Evolutionary conservation across 1,139 yeast genomes (phyloP), one percentile per base, ranked within the genome.

Genomic region (Blastobotrys persicus): DNA sequence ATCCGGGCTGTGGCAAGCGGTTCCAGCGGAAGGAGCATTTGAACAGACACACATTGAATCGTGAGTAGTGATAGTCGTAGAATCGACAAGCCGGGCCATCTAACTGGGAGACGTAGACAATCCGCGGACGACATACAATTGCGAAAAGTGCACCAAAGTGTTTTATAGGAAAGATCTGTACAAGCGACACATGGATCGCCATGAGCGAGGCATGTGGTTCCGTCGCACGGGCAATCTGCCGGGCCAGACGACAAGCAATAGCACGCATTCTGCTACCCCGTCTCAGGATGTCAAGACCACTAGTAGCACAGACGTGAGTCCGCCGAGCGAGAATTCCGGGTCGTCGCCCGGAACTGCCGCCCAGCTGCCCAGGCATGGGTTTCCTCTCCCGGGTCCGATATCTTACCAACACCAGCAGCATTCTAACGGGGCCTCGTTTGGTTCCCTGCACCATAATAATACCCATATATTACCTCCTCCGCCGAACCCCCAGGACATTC

Each of bases 21-120:
- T 60, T 57, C 39, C 51, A 48, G 16, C 32, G 64, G 20, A 54
- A 58, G 18, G 64, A 60, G 37, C 62, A 60, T 41, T 44, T 60
- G 40, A 53, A 48, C 28, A 45, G 60, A 11, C 63, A 60, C 44
- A 23, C 53, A 11, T 35, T 52, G 28, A 53, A 49, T 35, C 59
- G 56, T 52, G 46, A 43, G 57, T 55, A 35, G 7, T n/a, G 3
- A 14, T 16, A 14, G 7, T n/a, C 9, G 31, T 12, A 26, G 9
- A 26, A 7, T 26, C 12, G 6, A 7, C 12, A 12, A 7, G 6
- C 5, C 12, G n/a, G 34, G 17, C 32, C 39, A 6, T 9, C 39
- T 18, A 7, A 6, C 23, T 18, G 11, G n/a, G n/a, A 16, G 6
- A 32, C 13, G 12, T 31, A 55, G 59, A 56, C 46, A 44, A 51